phyloP scores from a whole-genome alignment of 129 eudicot species.

The Heracleum sosnowskyi region DNA sequence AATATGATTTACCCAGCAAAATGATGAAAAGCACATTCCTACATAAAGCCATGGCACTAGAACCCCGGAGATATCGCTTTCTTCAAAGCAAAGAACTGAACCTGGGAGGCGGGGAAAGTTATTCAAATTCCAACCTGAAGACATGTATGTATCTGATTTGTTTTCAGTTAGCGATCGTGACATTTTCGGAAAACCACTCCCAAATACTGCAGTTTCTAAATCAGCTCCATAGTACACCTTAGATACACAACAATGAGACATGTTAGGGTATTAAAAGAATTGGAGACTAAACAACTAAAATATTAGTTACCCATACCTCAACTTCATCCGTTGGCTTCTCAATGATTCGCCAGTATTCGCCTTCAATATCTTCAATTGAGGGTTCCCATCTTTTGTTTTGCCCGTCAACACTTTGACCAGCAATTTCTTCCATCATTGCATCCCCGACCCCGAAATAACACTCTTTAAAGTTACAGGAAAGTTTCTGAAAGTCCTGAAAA shows the following conservation, averaged over 20 bases:
- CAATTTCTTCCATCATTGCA: background rate
- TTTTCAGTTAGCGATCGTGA: slow-evolving; percentile 15
- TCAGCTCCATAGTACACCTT: slow-evolving; percentile 78
- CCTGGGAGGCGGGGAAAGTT: slow-evolving; percentile 64
- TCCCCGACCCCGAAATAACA: slow-evolving; percentile 45
- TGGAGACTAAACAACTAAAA: background rate
- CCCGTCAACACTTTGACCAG: slow-evolving; percentile 10
- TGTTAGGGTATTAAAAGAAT: background rate
- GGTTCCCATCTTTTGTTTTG: slow-evolving; percentile 32
- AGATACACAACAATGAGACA: background rate
- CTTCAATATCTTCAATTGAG: slow-evolving; percentile 60
- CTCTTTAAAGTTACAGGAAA: slow-evolving; percentile 44
- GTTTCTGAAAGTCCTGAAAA: slow-evolving; percentile 43
- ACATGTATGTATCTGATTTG: slow-evolving; percentile 31
- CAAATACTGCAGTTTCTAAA: slow-evolving; percentile 61
- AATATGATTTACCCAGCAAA: slow-evolving; percentile 59
- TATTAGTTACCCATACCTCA: slow-evolving; percentile 36
- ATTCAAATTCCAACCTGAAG: slow-evolving; percentile 71
- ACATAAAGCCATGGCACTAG: slow-evolving; percentile 80
- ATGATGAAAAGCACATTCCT: slow-evolving; percentile 88
- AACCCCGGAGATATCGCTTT: slow-evolving; percentile 66
- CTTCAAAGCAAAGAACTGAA: slow-evolving; percentile 61
- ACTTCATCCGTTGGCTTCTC: slow-evolving; percentile 87
- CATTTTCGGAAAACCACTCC: slow-evolving; percentile 61
- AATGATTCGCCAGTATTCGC: slow-evolving; percentile 83